Evolutionary conservation across 2,329 filamentous ascomycete species (phyloP).

Genomic region (Colletotrichum nymphaeae): DNA sequence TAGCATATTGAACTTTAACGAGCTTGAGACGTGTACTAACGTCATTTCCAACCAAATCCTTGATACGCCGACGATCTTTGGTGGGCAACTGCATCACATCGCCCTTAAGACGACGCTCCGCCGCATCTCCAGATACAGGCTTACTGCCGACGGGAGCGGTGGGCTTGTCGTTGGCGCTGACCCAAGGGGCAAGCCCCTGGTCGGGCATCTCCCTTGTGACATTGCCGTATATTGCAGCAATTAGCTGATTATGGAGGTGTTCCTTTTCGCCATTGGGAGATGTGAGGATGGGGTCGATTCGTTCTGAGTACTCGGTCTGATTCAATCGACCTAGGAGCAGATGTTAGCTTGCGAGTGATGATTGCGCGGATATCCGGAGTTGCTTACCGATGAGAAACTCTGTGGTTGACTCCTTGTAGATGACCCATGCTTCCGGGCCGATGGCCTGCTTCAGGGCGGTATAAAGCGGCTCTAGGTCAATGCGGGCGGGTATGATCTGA

Average conservation of each 20-base stretch:
- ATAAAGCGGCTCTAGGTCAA: slow-evolving; percentile 75
- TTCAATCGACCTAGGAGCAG: slow-evolving; percentile 67
- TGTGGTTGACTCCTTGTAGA: slow-evolving; percentile 72
- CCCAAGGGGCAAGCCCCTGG: slow-evolving; percentile 75
- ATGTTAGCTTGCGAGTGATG: background rate
- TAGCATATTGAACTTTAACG: slow-evolving; percentile 33
- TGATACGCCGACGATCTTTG: slow-evolving; percentile 73
- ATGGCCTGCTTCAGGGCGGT: slow-evolving; percentile 70
- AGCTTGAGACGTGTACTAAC: slow-evolving; percentile 52
- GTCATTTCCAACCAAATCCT: slow-evolving; percentile 72
- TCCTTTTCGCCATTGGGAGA: slow-evolving; percentile 69
- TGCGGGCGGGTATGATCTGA: slow-evolving; percentile 72
- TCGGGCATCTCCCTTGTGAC: slow-evolving; percentile 77
- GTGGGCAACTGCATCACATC: slow-evolving; percentile 79
- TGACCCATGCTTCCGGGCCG: slow-evolving; percentile 70
- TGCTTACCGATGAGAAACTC: slow-evolving; percentile 71
- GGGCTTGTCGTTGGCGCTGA: slow-evolving; percentile 78
- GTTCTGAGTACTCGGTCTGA: slow-evolving; percentile 68
- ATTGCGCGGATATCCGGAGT: background rate
- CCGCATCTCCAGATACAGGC: slow-evolving; percentile 72
- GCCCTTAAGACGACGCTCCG: slow-evolving; percentile 73
- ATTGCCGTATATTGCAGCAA: slow-evolving; percentile 76
- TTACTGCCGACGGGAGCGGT: slow-evolving; percentile 67
- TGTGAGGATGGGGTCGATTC: slow-evolving; percentile 69
- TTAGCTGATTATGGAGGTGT: slow-evolving; percentile 75